phyloP scores from a whole-genome alignment of 2,329 filamentous ascomycete genomes.

The Boeremia lycopersici region DNA sequence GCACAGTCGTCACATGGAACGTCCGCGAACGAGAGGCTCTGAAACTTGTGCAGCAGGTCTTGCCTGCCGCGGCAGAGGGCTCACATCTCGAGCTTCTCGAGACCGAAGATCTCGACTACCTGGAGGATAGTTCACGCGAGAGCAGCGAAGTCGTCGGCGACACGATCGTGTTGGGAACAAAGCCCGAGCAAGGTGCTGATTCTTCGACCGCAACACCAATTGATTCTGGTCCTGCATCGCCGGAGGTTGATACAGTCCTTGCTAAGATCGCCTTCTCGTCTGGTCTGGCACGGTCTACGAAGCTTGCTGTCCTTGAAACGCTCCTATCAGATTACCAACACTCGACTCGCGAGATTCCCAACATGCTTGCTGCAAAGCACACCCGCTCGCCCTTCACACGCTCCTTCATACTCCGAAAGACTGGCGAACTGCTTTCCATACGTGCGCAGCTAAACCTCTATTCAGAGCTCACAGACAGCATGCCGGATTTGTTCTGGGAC shows the following conservation, averaged over 20 bases:
- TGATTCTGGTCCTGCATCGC: slow-evolving; percentile 18
- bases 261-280: slow-evolving; percentile 98
- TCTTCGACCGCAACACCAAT: slow-evolving; percentile 48
- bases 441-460: slow-evolving; percentile 95
- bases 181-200: slow-evolving; percentile 44
- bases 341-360: slow-evolving; percentile 81
- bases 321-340: slow-evolving; percentile 84
- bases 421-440: slow-evolving; percentile 86
- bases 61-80: slow-evolving; percentile 77
- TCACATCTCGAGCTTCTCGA: slow-evolving; percentile 76
- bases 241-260: slow-evolving; percentile 68
- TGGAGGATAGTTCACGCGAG: slow-evolving; percentile 74
- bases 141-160: slow-evolving; percentile 83
- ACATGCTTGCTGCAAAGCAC: slow-evolving; percentile 71
- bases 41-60: slow-evolving; percentile 62
- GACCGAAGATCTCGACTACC: slow-evolving; percentile 87
- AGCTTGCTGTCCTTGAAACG: slow-evolving; percentile 88
- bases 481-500: slow-evolving; percentile 98
- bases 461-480: slow-evolving; percentile 90
- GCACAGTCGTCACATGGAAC: slow-evolving; percentile 91
- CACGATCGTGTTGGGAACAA: slow-evolving; percentile 86
- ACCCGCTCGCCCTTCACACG: slow-evolving; percentile 62
- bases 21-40: slow-evolving; percentile 74
- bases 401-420: slow-evolving; percentile 87
- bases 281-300: slow-evolving; percentile 88